phyloP scores from a whole-genome alignment of 2,329 filamentous ascomycete species.

The Didymella lethalis region DNA sequence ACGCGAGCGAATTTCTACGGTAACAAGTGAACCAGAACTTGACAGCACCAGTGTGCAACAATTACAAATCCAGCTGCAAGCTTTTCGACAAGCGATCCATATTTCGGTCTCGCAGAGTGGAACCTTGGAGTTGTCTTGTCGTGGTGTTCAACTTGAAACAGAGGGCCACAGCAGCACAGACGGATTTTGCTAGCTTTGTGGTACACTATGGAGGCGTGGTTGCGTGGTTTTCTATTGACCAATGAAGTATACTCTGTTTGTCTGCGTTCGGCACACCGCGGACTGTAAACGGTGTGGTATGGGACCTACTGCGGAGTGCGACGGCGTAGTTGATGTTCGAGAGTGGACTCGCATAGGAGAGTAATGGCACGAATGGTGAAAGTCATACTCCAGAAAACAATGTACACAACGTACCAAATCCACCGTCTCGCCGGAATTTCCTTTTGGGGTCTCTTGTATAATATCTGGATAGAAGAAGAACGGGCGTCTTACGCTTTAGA shows the following conservation, averaged over 20 bases:
- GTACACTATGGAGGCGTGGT: not conserved
- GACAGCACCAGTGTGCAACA: not conserved
- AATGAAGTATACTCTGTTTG: not conserved
- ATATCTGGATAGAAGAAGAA: not conserved
- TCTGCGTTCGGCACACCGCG: not conserved
- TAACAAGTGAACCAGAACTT: not conserved
- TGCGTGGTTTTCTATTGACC: not conserved
- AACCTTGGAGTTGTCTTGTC: not conserved
- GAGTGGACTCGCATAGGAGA: not conserved
- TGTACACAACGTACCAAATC: not conserved
- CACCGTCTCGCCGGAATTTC: not conserved
- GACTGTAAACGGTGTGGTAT: not conserved
- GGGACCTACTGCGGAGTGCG: not conserved
- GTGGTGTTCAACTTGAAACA: not conserved
- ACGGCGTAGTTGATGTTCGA: not conserved
- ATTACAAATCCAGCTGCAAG: not conserved
- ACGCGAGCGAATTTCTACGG: too few relatives aligned
- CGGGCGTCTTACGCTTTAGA: not conserved
- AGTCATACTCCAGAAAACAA: not conserved
- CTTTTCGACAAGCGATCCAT: not conserved
- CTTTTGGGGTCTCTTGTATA: not conserved
- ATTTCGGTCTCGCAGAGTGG: not conserved
- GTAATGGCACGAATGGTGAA: not conserved
- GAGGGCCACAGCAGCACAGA: not conserved
- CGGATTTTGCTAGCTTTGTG: not conserved